A percentile compares a stretch with the other conserved stretches of the same genome.
phyloP scores from a whole-genome alignment of 1,284 basidiomycete species.

The Gomphus bonarii region DNA sequence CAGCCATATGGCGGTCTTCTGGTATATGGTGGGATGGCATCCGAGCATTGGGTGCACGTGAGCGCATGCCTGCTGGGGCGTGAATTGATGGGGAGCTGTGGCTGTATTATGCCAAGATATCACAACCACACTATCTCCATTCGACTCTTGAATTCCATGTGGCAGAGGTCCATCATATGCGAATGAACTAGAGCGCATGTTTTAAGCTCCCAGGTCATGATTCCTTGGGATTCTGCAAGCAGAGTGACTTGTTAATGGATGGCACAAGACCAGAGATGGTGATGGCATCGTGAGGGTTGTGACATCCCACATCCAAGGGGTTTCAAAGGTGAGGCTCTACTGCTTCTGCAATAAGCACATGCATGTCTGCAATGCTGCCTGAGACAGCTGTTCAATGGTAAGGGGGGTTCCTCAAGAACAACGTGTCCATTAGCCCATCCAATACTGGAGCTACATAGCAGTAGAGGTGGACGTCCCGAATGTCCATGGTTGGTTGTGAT shows the following conservation, averaged over 20 bases:
- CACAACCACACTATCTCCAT: constrained; percentile 20
- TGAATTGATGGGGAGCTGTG: constrained; percentile 19
- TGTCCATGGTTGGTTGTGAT: no score
- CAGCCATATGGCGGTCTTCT: no score
- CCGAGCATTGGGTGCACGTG: no score
- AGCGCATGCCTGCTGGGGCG: no score
- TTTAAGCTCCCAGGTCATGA: constrained; percentile 24
- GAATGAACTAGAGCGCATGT: constrained; percentile 26
- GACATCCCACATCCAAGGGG: constrained; percentile 23
- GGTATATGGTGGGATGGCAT: no score
- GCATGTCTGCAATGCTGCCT: constrained; percentile 21
- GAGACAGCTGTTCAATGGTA: constrained; percentile 20
- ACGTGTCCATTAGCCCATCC: constrained; percentile 32
- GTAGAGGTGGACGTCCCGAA: constrained; percentile 19
- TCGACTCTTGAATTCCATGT: constrained; percentile 16
- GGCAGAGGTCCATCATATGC: constrained; percentile 24
- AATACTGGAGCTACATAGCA: constrained; percentile 33
- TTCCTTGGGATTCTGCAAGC: constrained; percentile 19
- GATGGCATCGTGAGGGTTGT: constrained; percentile 26
- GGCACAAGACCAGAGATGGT: constrained; percentile 24
- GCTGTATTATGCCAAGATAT: constrained; percentile 12
- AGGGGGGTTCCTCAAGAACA: constrained; percentile 26
- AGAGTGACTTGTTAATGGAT: constrained; percentile 21
- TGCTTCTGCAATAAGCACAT: constrained; percentile 16
- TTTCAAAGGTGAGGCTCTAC: background rate